These are phyloP conservation scores for Penicillium sp. DNA, from an alignment of 2,329 filamentous ascomycete species.

Conservation along the genomic window DNA sequence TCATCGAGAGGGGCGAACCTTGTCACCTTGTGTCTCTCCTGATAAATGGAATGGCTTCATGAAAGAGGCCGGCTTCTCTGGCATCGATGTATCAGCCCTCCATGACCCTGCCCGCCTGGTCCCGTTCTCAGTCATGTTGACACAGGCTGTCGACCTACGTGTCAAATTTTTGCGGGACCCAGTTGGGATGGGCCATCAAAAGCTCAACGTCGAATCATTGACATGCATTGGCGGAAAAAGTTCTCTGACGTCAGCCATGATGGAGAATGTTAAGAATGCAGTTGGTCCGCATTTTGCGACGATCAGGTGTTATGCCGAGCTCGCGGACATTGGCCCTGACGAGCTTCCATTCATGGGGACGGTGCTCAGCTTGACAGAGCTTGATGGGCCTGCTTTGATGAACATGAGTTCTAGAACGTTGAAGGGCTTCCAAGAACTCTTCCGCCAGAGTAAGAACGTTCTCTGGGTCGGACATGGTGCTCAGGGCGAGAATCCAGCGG, in stretches of 20 bases:
- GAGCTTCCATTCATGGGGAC: constrained; percentile 24
- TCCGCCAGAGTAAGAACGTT: constrained; percentile 23
- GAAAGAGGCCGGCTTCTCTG: constrained; percentile 36
- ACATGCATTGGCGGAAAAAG: constrained; percentile 23
- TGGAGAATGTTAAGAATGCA: constrained; percentile 7
- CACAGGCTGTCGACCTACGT: constrained; percentile 38
- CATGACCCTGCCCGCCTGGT: neutral
- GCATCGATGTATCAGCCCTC: constrained; percentile 21
- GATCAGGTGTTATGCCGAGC: constrained; percentile 6
- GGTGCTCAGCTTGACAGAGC: constrained; percentile 23
- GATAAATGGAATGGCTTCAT: constrained; percentile 39
- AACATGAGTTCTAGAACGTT: constrained; percentile 24
- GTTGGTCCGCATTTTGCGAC: constrained; percentile 14
- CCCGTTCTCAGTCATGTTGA: constrained; percentile 31
- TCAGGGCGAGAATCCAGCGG: constrained; percentile 23
- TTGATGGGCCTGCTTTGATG: constrained; percentile 33
- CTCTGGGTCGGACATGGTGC: constrained; percentile 30
- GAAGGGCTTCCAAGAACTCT: constrained; percentile 27
- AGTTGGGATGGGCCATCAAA: constrained; percentile 12
- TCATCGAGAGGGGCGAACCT: constrained; percentile 24
- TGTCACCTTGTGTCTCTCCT: constrained; percentile 30
- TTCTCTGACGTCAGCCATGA: constrained; percentile 7
- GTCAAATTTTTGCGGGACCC: constrained; percentile 32
- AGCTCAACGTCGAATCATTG: constrained; percentile 13
- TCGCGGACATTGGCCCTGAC: constrained; percentile 11